Base-by-base conservation (phyloP, 2,329 filamentous ascomycete genomes). In the Beauveria australis region DNA sequence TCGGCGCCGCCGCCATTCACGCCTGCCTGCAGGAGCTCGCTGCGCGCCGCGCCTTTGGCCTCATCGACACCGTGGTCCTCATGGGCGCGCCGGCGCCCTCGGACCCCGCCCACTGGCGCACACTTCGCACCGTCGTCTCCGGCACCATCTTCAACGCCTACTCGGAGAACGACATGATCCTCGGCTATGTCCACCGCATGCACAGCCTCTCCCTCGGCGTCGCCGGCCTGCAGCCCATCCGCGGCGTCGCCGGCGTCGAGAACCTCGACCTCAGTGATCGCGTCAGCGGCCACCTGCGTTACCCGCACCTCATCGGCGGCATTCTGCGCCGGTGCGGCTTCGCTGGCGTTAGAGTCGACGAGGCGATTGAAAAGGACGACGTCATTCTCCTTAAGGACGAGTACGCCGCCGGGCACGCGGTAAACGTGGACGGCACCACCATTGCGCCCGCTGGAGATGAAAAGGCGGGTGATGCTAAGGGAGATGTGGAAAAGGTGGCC, bases 121-220 rank as follows among this genome's bases (percentile, higher is more conserved):
- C 84, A 43, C 84, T 96, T 65, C 84, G 91, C 33, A 85, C 83
- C 49, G 90, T 93, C 0, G 91, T 96, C 0, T 84, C 87, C 1
- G 92, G 92, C 2, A 83, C 89, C 61, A 80, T 96, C 8, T 88
- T 96, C 67, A 97, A 97, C 67, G 91, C 93, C 9, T 96, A 88
- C 74, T 93, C 90, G 1, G 85, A 88, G 57, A 92, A 94, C 63
- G 92, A 97, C 73, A 89, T 91, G 68, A 86, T 97, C 37, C 84
- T 97, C 1, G 92, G 86, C 1, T 93, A 96, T 70, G 78, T 96
- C 19, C 96, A 97, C 72, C 86, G 92, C 49, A 88, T 91, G 2
- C 91, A 89, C 46, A 92, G 87, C 62, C 82, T 96, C 30, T 88
- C 94, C 64, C 81, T 89, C 46, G 92, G 92, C 3, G 84, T 96